Evolutionary conservation across 2,329 filamentous ascomycete species (phyloP), one percentile per base, ranked within the genome.

Genomic region (Tympanopsis confertula): DNA sequence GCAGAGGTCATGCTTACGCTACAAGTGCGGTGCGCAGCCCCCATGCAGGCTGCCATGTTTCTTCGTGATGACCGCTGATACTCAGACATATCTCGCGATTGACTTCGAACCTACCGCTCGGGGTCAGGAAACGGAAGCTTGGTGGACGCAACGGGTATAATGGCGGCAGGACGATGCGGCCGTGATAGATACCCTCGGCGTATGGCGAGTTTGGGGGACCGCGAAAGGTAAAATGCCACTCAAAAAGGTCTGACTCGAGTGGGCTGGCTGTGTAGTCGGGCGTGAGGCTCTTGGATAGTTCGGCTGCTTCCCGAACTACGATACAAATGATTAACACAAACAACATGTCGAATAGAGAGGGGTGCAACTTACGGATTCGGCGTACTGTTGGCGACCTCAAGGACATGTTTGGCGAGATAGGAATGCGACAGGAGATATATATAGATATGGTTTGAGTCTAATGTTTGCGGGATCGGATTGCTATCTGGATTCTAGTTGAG

Each of bases 41-140:
- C 91, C 91, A 98, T 1, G 91, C 91, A 0, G 91, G 91, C 69
- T 95, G 89, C 91, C 91, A 98, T 13, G 86, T 94, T 65, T 96
- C 91, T 57, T 96, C 91, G 61, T 98, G 91, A 59, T 95, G 89
- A 2, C 88, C 89, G 38, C 77, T 85, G 51, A 96, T 98, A 50
- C 78, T 86, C 13, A 98, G 75, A 55, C 91, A 98, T 49, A 98
- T 96, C 65, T 96, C 89, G 46, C 91, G 78, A 56, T 98, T 98
- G 39, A 87, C 81, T 59, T 96, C 91, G 61, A 98, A 98, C 43
- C 91, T 78, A 38, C 89, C 91, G 19, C 78, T 85, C 0, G 91
- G 87, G 0, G 91, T 96, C 5, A 86, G 70, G 66, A 98, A 96
- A 50, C 91, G 86, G 67, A 98, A 96, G 14, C 78, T 83, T 0